Evolutionary conservation across 345 rosid genomes (phyloP), one percentile per base, ranked within the genome.

Genomic region (Arabidopsis arenosa): DNA sequence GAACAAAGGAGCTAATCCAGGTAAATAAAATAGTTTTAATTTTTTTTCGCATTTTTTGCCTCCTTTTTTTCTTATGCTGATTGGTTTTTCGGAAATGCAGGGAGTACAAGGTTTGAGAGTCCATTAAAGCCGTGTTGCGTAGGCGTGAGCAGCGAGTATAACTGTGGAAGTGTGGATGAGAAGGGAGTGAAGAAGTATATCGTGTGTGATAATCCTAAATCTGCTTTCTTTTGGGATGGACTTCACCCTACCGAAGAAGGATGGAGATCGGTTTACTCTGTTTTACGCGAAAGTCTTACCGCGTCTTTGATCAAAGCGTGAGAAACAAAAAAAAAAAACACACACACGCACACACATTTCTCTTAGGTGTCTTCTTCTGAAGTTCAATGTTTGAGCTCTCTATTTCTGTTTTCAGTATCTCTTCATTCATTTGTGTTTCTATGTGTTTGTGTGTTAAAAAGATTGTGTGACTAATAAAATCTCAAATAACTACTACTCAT

Each of bases 51-150:
- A 36, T 17, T 18, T 43, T 23, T 23, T 28, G 32, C 10, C 13
- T 63, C 63, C 12, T 44, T 2, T 39, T 12, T 7, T 48, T 1
- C 26, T 7, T 12, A 15, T 49, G 11, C 40, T 73, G 43, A 73
- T 63, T 2, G 35, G 28, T 40, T 70, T 0, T 69, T 5, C 2
- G 59, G 71, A 7, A 63, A 41, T 35, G 40, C 69, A 81, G 88
- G 80, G 48, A 73, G 83, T 61, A 78, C 86, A 5, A 77, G 35
- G 62, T 85, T 85, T 65, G 76, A 62, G 85, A 83, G 74, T 41
- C 93, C 88, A 5, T 66, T 88, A 74, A 78, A 62, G 81, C 91
- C 91, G 1, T 90, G 96, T 12, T 90, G 96, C 5, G 9, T 68
- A 1, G 93, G 91, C 0, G 59, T 40, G 23, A 77, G 85, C 62